phyloP scores from a whole-genome alignment of 805 yeast genomes.

The Candida gorgasii region DNA sequence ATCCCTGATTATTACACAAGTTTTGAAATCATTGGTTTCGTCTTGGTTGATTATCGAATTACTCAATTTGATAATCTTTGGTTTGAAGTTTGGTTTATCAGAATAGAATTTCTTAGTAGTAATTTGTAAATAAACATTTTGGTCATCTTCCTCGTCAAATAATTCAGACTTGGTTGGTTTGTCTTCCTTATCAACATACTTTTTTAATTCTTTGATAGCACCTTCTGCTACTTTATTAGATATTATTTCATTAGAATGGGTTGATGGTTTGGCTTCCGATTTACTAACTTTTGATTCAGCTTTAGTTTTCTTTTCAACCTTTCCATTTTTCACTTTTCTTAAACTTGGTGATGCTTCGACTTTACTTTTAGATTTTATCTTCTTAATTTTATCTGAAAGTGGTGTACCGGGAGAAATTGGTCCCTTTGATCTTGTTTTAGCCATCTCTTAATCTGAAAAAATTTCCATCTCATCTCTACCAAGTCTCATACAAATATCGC shows the following conservation, averaged over 20 bases:
- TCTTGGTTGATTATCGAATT: constrained; percentile 45
- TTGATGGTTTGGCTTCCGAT: constrained; percentile 1
- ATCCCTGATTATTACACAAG: constrained; percentile 74
- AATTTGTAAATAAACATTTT: constrained; percentile 58
- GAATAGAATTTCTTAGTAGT: constrained; percentile 67
- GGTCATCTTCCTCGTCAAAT: constrained; percentile 47
- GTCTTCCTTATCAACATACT: constrained; percentile 47
- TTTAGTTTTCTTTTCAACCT: constrained; percentile 16
- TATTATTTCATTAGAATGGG: constrained; percentile 14
- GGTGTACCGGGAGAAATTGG: constrained; percentile 26
- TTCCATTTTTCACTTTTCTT: constrained; percentile 21
- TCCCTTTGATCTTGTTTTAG: constrained; percentile 34
- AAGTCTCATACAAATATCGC: background rate
- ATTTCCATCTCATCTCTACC: constrained; percentile 19
- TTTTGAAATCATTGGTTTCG: constrained; percentile 44
- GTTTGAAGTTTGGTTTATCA: constrained; percentile 58
- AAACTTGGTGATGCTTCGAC: constrained; percentile 25
- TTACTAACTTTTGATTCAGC: constrained; percentile 7
- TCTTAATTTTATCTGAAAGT: constrained; percentile 24
- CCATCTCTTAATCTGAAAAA: constrained; percentile 22
- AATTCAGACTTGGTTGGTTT: constrained; percentile 47
- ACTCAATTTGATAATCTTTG: constrained; percentile 47
- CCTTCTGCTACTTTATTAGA: constrained; percentile 30
- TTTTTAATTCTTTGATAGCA: constrained; percentile 66
- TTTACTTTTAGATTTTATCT: constrained; percentile 22